A percentile compares a stretch with the other conserved stretches of the same genome.
These are phyloP conservation scores for Phialophora tarda DNA, from an alignment of 2,329 filamentous ascomycete species.

Conservation along the genomic window DNA sequence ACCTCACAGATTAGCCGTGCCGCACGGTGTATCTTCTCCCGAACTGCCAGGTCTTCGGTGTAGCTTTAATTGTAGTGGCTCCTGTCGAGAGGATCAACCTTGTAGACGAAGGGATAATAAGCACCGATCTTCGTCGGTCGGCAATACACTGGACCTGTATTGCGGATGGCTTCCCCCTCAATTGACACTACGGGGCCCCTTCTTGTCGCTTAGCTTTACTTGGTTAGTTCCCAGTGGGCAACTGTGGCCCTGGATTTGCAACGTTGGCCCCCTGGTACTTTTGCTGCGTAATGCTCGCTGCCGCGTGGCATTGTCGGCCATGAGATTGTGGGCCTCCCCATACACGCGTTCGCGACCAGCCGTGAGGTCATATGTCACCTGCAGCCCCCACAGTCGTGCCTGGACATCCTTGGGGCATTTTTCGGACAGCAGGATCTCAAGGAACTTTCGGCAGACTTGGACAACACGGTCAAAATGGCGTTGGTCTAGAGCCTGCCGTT, in stretches of 20 bases:
- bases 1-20: constrained; percentile 4
- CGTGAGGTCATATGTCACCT: not conserved
- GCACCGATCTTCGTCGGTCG: not conserved
- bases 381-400: not conserved
- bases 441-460: not conserved
- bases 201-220: constrained; percentile 7
- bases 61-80: constrained; percentile 13
- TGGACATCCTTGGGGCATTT: not conserved
- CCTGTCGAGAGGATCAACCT: constrained; percentile 23
- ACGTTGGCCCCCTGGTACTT: not conserved
- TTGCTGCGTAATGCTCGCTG: not conserved
- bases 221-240: constrained; percentile 18
- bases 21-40: constrained; percentile 19
- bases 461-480: not conserved
- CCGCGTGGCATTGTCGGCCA: constrained; percentile 3
- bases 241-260: not conserved
- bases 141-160: not conserved
- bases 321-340: not conserved
- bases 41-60: constrained; percentile 19
- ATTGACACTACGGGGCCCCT: not conserved
- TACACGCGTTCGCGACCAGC: not conserved
- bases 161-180: constrained; percentile 4
- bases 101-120: constrained; percentile 6
- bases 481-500: not conserved
- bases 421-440: not conserved